Base-by-base conservation (phyloP, 345 rosid genomes). In the Ceriops zippeliana region DNA sequence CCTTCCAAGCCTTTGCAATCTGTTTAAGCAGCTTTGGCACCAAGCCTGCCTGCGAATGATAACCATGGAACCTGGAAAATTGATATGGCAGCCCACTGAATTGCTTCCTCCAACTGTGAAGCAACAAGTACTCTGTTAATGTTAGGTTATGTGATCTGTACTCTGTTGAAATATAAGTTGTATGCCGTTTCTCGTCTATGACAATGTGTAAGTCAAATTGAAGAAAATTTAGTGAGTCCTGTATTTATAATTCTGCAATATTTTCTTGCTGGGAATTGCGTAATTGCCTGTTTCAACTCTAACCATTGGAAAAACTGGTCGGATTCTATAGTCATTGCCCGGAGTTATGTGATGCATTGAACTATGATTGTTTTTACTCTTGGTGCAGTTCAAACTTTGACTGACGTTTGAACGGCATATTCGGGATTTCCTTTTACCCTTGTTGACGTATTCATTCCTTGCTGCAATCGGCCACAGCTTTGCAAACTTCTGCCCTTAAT, bases 1-100 rank as follows among this genome's bases (percentile, higher is more conserved):
- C 96, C 61, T 88, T 91, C 73, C 99, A 88, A 78, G 97, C 97
- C 31, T 95, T 95, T 73, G 88, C 96, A 34, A 85, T 91, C 71
- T 86, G 99, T 82, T 74, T 93, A 58, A 91, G 99, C 86, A 91
- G 97, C 90, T 93, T 93, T 59, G 97, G 90, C 83, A 87, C 96
- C 52, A 95, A 91, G 83, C 99, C 92, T 21, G 97, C 93, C 0
- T 91, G 97, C 68, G 97, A 89, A 73, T 91, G 89, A 84, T 65
- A 26, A 53, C 49, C 38, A 21, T 8, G 17, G 27, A 7, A 34
- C 58, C 35, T 19, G 59, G 20, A 56, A 56, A 68, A 71, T 6
- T 20, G 17, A 60, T 57, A 59, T 56, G 24, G 57, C 49, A 62
- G 62, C 63, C 8, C 52, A 51, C 64, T 16, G 24, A 47, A 53